A percentile compares a stretch with the other conserved stretches of the same genome.
These are phyloP conservation scores for Boletus huronensis DNA, from an alignment of 768 basidiomycete species.

Conservation along the genomic window DNA sequence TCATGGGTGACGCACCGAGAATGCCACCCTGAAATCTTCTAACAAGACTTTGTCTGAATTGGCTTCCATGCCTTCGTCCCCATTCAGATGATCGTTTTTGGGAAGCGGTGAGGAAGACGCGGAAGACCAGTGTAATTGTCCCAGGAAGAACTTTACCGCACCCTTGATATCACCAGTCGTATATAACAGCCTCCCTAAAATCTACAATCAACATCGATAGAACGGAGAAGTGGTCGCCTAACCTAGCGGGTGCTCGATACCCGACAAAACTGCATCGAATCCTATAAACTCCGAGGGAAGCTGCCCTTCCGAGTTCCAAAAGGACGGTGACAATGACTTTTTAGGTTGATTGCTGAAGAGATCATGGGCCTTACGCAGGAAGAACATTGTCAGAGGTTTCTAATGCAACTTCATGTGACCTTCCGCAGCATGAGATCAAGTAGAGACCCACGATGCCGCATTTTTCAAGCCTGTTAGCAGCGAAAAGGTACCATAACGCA, in stretches of 20 bases:
- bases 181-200: slow-evolving; percentile 77
- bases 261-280: slow-evolving; percentile 63
- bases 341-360: slow-evolving; percentile 49
- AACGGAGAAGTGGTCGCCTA: slow-evolving; percentile 10
- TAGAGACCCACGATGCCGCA: slow-evolving; percentile 70
- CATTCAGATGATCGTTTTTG: slow-evolving; percentile 15
- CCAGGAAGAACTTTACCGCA: slow-evolving; percentile 76
- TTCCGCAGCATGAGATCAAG: slow-evolving; percentile 1
- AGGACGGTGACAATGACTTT: slow-evolving; percentile 72
- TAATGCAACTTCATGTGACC: slow-evolving; percentile 27
- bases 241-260: slow-evolving; percentile 81
- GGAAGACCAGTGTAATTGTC: slow-evolving; percentile 55
- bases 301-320: slow-evolving; percentile 70
- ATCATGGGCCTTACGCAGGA: slow-evolving; percentile 67
- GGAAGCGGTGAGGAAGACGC: slow-evolving; percentile 14
- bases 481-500: slow-evolving; percentile 74
- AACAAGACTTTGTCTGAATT: slow-evolving; percentile 66
- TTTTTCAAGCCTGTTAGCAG: slow-evolving; percentile 77
- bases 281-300: slow-evolving; percentile 38
- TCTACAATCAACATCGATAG: slow-evolving; percentile 4
- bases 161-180: slow-evolving; percentile 80
- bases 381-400: slow-evolving; percentile 86
- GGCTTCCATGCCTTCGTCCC: slow-evolving; percentile 30
- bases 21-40: slow-evolving; percentile 87
- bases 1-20: slow-evolving; percentile 51